Conservation (phyloP, 2,329 filamentous ascomycete genomes). For the Lachnellula occidentalis region DNA sequence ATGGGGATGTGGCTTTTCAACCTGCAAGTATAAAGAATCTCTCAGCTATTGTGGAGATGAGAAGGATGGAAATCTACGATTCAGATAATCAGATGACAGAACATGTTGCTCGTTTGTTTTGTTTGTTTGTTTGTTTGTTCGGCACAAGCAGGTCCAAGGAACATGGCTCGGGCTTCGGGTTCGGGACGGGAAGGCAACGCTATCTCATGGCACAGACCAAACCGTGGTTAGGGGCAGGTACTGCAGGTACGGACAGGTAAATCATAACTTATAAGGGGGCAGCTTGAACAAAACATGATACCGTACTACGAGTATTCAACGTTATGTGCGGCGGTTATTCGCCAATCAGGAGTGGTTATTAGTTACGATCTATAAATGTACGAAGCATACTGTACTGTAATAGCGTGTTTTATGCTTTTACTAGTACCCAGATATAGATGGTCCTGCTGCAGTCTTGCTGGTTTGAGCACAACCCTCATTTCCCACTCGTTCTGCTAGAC, state of each 20-base stretch:
- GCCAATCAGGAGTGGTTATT: neutral
- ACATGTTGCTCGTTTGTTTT: no score
- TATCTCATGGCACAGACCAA: neutral
- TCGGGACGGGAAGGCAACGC: neutral
- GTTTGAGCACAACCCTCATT: constrained; percentile 8
- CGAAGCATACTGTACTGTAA: neutral
- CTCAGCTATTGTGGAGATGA: neutral
- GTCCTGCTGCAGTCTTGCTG: constrained; percentile 10
- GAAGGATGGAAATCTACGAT: neutral
- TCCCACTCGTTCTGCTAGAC: constrained; percentile 10
- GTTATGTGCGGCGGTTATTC: neutral
- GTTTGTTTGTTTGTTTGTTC: no score
- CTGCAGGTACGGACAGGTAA: neutral
- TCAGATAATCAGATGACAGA: neutral
- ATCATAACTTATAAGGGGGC: no score
- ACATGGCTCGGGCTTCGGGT: no score
- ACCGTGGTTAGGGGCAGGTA: neutral
- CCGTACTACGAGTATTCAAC: neutral
- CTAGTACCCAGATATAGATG: constrained; percentile 6
- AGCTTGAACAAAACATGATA: neutral
- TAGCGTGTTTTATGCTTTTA: neutral
- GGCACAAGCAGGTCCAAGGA: no score
- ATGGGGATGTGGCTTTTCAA: neutral
- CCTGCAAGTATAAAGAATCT: neutral
- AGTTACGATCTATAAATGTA: neutral